Base-by-base conservation (phyloP, 805 yeast species). In the Schwanniomyces polymorphus region DNA sequence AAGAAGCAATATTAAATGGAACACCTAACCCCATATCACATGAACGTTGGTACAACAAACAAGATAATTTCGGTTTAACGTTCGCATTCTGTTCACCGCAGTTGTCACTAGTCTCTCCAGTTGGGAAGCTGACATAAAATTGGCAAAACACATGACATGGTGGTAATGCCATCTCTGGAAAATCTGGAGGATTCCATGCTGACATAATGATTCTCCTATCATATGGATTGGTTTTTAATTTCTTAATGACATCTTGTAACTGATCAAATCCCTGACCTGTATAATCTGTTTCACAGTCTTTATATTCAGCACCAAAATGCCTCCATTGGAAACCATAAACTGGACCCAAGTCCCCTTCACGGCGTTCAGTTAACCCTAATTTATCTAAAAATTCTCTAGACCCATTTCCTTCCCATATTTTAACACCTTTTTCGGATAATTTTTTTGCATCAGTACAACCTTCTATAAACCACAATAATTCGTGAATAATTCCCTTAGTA, bases 11-110 rank as follows among this genome's bases (percentile, higher is more conserved):
- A 64, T 94, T 94, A 68, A 94, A 94, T 0, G 99, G 99, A 18
- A 94, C 98, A 11, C 99, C 99, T n/a, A 94, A 79, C 0, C 99
- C 99, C 97, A 94, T 91, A 63, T 94, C 99, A 68, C 98, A 92
- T n/a, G 97, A 88, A 59, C 99, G 81, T 71, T 94, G 99, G 68
- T 94, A 94, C 73, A 94, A 74, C 48, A 86, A 80, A 65, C 99
- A 94, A 10, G 94, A 87, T 46, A 94, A 77, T 58, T 78, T 82
- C 18, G 95, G 95, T 57, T 69, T 81, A 4, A 61, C 48, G 18
- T 43, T 27, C 6, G 49, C 23, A 25, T 50, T 56, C 23, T 44
- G 44, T 48, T 48, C 57, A 31, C 54, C 54, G 12, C 41, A 28
- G 2, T 52, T 21, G 34, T 43, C 40, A 3, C 56, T 38, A 4